Evolutionary conservation across 768 basidiomycete species (phyloP).

Genomic region (Boletus barrowsii): DNA sequence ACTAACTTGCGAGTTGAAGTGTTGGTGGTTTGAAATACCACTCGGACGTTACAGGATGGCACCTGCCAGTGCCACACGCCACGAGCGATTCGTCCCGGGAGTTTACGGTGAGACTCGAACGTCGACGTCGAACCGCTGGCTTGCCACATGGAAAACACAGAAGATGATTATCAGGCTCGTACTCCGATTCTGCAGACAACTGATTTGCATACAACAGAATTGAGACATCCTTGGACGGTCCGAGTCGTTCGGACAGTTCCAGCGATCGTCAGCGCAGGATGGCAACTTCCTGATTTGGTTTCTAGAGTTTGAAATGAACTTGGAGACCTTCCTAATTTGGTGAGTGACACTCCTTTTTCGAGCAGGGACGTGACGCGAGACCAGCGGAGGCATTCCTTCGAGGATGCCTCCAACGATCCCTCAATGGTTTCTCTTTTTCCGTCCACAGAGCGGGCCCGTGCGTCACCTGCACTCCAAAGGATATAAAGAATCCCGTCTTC

Average conservation of each 20-base stretch:
- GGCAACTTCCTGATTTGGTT: constrained; percentile 14
- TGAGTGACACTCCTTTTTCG: constrained; percentile 4
- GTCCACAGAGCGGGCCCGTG: constrained; percentile 26
- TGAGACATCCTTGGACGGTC: not conserved
- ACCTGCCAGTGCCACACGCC: no score
- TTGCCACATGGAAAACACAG: no score
- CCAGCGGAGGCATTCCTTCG: constrained; percentile 23
- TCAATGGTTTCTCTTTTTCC: constrained; percentile 19
- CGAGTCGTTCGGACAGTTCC: not conserved
- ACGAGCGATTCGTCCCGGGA: no score
- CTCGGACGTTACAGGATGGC: no score
- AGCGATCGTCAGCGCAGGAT: constrained; percentile 17
- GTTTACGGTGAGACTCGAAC: no score
- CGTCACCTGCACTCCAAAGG: constrained; percentile 18
- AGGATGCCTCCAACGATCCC: constrained; percentile 20
- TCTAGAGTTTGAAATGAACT: constrained; percentile 24
- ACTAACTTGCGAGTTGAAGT: no score
- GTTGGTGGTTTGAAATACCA: no score
- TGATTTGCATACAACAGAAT: no score
- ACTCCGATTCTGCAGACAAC: no score
- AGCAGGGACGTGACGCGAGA: constrained; percentile 8
- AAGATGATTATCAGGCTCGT: no score
- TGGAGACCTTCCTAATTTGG: constrained; percentile 28
- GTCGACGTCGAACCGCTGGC: no score
- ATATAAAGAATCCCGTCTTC: constrained; percentile 24